Conservation (phyloP, 805 yeast genomes). For the Saturnispora zaruensis region DNA sequence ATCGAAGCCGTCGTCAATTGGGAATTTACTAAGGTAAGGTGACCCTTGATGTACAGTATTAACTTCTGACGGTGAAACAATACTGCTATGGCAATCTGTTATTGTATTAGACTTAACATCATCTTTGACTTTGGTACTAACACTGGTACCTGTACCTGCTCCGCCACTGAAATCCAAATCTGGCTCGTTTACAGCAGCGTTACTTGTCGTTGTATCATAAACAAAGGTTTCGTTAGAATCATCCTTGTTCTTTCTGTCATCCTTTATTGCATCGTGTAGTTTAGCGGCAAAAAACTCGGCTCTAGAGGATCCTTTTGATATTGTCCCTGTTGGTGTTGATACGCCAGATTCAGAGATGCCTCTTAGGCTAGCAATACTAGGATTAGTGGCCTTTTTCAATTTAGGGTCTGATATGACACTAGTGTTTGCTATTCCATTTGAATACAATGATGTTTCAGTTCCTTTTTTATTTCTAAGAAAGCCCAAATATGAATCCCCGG, state of each 20-base stretch:
- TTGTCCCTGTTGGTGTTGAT: slow-evolving; percentile 27
- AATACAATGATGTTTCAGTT: background rate
- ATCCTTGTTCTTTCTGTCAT: slow-evolving; percentile 56
- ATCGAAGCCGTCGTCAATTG: slow-evolving; percentile 13
- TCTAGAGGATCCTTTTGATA: slow-evolving; percentile 47
- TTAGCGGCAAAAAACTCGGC: slow-evolving; percentile 94
- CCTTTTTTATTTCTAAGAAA: slow-evolving; percentile 6
- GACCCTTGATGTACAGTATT: slow-evolving; percentile 3
- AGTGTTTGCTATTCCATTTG: background rate
- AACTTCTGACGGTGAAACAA: slow-evolving; percentile 3
- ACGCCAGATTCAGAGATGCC: slow-evolving; percentile 18
- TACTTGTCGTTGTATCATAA: slow-evolving; percentile 49
- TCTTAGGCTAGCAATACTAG: slow-evolving; percentile 24
- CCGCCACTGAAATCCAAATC: slow-evolving; percentile 4
- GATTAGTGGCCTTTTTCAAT: slow-evolving; percentile 15
- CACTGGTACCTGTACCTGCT: background rate
- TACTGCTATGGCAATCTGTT: slow-evolving; percentile 3
- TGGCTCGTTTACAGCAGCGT: slow-evolving; percentile 18
- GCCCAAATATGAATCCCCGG: slow-evolving; percentile 6
- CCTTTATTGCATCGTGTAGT: slow-evolving; percentile 89
- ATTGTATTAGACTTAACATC: slow-evolving; percentile 3
- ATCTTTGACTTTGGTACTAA: background rate
- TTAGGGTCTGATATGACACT: slow-evolving; percentile 9
- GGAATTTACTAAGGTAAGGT: slow-evolving; percentile 6
- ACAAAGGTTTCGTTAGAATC: slow-evolving; percentile 95